These are phyloP conservation scores for Mortierella sp. DNA, from an alignment of 371 early-diverging fungal genomes.

Conservation along the genomic window DNA sequence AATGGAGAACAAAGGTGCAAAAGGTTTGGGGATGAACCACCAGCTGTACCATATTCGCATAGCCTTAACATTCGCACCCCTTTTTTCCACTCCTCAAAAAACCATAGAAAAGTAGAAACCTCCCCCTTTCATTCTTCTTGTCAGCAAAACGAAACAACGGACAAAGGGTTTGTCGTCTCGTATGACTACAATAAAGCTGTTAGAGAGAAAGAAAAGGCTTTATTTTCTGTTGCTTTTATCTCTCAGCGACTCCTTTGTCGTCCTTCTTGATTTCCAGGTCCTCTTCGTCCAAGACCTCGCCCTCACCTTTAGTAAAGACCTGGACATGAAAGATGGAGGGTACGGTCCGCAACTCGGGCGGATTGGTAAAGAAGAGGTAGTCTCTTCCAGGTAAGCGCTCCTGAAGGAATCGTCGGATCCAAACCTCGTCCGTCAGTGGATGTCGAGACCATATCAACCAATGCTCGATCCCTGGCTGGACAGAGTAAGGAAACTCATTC, in stretches of 20 bases:
- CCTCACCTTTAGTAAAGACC: slow-evolving; percentile 51
- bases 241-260: slow-evolving; percentile 1
- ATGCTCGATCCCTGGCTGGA: slow-evolving; percentile 48
- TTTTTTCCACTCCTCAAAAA: not conserved
- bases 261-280: slow-evolving; percentile 42
- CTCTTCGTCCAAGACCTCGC: slow-evolving; percentile 50
- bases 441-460: slow-evolving; percentile 53
- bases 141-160: not conserved
- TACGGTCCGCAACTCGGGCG: slow-evolving; percentile 42
- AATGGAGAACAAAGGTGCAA: too few relatives aligned
- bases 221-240: not conserved
- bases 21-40: too few relatives aligned
- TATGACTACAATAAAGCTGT: too few relatives aligned
- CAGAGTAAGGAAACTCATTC: slow-evolving; percentile 54
- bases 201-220: too few relatives aligned
- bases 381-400: slow-evolving; percentile 53
- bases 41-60: too few relatives aligned
- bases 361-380: slow-evolving; percentile 48
- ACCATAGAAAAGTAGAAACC: not conserved
- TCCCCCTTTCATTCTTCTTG: not conserved
- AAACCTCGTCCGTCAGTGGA: slow-evolving; percentile 37
- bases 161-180: too few relatives aligned
- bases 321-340: slow-evolving; percentile 50
- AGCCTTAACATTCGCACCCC: too few relatives aligned
- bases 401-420: slow-evolving; percentile 45